Conservation (phyloP, 106 monocot species). For the Allium fistulosum region DNA sequence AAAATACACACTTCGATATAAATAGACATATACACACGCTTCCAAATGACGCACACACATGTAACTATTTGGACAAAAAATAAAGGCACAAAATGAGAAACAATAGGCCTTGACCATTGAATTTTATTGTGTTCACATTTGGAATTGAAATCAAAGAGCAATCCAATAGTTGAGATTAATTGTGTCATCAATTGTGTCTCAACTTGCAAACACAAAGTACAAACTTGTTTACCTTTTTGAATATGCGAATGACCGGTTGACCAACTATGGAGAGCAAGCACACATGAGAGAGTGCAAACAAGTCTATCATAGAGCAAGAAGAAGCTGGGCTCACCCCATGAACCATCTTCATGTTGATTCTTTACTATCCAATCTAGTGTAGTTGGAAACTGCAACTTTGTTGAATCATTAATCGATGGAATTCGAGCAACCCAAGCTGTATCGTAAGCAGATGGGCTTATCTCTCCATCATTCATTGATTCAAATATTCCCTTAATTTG, state of each 20-base stretch:
- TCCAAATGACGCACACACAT: too few relatives aligned
- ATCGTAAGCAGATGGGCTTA: slow-evolving; percentile 25
- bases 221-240: slow-evolving; percentile 7
- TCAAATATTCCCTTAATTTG: slow-evolving; percentile 3
- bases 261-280: slow-evolving; percentile 13
- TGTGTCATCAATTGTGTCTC: neutral
- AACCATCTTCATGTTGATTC: slow-evolving; percentile 29
- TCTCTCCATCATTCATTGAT: slow-evolving; percentile 18
- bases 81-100: neutral
- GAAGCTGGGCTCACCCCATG: slow-evolving; percentile 25
- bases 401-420: slow-evolving; percentile 6
- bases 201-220: neutral
- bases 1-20: too few relatives aligned
- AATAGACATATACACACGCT: too few relatives aligned
- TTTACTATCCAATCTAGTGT: slow-evolving; percentile 16
- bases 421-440: slow-evolving; percentile 33
- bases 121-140: too few relatives aligned
- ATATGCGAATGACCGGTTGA: neutral
- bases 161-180: neutral
- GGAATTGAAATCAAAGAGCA: neutral
- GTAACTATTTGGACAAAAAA: too few relatives aligned
- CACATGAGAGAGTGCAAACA: slow-evolving; percentile 28
- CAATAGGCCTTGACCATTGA: neutral
- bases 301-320: slow-evolving; percentile 25
- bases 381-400: slow-evolving; percentile 14